Evolutionary conservation across 345 rosid genomes (phyloP).

Genomic region (Salix exigua): DNA sequence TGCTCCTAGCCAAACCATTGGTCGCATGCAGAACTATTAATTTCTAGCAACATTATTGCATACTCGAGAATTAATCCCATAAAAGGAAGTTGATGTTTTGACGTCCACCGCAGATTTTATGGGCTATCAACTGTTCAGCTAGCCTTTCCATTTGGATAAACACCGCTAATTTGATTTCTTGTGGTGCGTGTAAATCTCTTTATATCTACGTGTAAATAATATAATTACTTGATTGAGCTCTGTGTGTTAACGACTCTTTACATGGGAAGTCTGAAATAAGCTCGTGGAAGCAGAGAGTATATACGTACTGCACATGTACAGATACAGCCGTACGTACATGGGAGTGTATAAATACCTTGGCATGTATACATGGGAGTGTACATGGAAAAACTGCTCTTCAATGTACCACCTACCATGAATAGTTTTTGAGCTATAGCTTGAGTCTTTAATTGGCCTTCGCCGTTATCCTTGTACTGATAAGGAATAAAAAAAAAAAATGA

Average conservation of each 20-base stretch:
- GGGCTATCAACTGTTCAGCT: neutral
- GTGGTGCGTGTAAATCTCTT: neutral
- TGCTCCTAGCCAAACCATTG: neutral
- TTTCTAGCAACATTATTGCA: neutral
- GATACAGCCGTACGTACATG: neutral
- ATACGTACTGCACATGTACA: neutral
- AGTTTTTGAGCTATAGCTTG: neutral
- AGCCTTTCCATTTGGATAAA: neutral
- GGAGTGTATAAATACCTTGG: too few species aligned
- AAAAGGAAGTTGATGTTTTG: neutral
- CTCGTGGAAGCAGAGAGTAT: neutral
- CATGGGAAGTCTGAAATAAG: neutral
- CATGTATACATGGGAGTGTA: neutral
- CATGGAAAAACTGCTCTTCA: neutral
- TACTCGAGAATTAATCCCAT: neutral
- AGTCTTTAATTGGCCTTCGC: conserved; percentile 3
- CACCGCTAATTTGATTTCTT: neutral
- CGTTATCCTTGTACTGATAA: conserved; percentile 14
- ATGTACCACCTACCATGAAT: neutral
- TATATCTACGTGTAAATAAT: neutral
- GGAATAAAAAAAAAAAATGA: conserved; percentile 26
- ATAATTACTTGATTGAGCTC: neutral
- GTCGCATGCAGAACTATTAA: too few species aligned
- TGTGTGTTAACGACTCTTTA: neutral
- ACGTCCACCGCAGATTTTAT: neutral